Evolutionary conservation across 495 filamentous ascomycete genomes (phyloP), one percentile per base, ranked within the genome.

Genomic region (Cenococcum geophilum): DNA sequence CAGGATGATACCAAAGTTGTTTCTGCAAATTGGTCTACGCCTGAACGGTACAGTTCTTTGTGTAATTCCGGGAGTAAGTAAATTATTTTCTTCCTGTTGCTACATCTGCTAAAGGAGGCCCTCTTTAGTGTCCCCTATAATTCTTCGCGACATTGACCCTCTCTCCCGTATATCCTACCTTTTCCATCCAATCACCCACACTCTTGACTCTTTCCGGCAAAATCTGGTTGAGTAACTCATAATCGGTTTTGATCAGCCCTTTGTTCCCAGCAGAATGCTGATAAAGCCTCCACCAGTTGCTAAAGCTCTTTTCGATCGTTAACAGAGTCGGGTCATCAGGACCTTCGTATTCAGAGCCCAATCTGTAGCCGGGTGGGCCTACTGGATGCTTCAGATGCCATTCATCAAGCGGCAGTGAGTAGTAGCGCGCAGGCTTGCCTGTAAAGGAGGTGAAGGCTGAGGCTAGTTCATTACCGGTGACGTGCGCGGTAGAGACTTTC

Each of bases 121-220:
- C 3, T 32, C 27, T 32, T 32, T 32, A 32, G 6, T 32, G 27
- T 6, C 27, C 27, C 27, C 27, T 32, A 32, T 32, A 32, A 32
- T 32, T 32, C 6, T 32, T 32, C 27, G 6, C 3, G 6, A 32
- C 27, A 32, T 6, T 32, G 6, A 32, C 3, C 27, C 6, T 32
- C 27, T 32, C 27, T 2, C 27, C 27, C 27, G 27, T 55, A 47
- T 63, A 63, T 25, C 45, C 42, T 12, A 57, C 56, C 64, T 63
- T 60, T 43, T 51, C 48, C 64, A 63, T 63, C 64, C 64, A 63
- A 34, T 60, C 61, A 27, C 54, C 34, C 22, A 66, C 47, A 20
- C 59, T 62, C 57, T 51, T 58, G n/a, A 66, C 55, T n/a, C 64
- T 52, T 5, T 43, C 43, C 21, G 64, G 64, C 1, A 62, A 27